A percentile compares a stretch with the other conserved stretches of the same genome.
These are phyloP conservation scores for Annulohypoxylon bovei DNA, from an alignment of 495 filamentous ascomycete species.

Conservation along the genomic window DNA sequence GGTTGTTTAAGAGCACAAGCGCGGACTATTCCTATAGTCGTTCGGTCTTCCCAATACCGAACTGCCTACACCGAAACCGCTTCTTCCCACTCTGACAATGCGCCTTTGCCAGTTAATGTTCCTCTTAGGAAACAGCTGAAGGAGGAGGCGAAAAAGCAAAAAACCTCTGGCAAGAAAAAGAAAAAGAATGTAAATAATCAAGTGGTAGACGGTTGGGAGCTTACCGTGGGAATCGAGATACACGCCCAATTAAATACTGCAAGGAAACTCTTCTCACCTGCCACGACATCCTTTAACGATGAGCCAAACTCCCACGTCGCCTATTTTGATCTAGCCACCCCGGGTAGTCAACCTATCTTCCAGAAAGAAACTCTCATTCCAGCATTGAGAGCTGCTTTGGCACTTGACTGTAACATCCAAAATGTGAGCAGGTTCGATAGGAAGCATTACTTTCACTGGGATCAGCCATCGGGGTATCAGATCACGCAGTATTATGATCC, in stretches of 20 bases:
- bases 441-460: slow-evolving; percentile 99
- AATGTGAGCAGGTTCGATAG: slow-evolving; percentile 84
- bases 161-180: slow-evolving; percentile 49
- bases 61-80: slow-evolving; percentile 28
- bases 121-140: slow-evolving; percentile 81
- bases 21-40: not conserved
- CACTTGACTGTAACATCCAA: slow-evolving; percentile 81
- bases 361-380: slow-evolving; percentile 86
- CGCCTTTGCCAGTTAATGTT: slow-evolving; percentile 38
- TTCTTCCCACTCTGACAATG: slow-evolving; percentile 14
- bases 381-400: slow-evolving; percentile 86
- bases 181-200: slow-evolving; percentile 60
- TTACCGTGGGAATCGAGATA: slow-evolving; percentile 96
- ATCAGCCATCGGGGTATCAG: slow-evolving; percentile 95
- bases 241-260: slow-evolving; percentile 94
- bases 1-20: slow-evolving; percentile 52
- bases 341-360: slow-evolving; percentile 87
- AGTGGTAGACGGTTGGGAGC: slow-evolving; percentile 75
- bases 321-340: slow-evolving; percentile 87
- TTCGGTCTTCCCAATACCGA: slow-evolving; percentile 28
- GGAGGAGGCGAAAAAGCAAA: slow-evolving; percentile 69
- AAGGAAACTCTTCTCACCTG: slow-evolving; percentile 84
- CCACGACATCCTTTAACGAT: slow-evolving; percentile 73
- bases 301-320: slow-evolving; percentile 85
- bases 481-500: slow-evolving; percentile 96